Conservation (phyloP, 176 grass and related monocot genomes). For the Ensete ventricosum region DNA sequence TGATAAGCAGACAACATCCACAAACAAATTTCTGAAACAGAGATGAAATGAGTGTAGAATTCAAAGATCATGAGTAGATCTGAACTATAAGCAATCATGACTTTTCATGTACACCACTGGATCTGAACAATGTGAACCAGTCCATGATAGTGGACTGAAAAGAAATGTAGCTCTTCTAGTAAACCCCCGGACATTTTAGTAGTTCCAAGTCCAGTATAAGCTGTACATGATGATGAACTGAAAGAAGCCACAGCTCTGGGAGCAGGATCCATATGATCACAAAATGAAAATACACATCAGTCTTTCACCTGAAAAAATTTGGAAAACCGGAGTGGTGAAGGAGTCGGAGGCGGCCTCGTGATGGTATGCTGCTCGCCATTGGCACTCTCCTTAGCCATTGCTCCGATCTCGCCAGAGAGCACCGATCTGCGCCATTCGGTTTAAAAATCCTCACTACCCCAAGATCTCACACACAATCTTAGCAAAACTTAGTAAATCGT, state of each 20-base stretch:
- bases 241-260: no score
- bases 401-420: conserved; percentile 23
- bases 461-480: no score
- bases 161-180: not conserved
- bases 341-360: conserved; percentile 74
- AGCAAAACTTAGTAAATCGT: no score
- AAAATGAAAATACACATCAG: not conserved
- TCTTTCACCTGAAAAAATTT: conserved; percentile 82
- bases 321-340: conserved; percentile 95
- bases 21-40: not conserved
- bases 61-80: not conserved
- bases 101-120: not conserved
- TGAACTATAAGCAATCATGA: not conserved
- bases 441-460: no score
- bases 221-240: no score
- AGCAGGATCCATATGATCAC: not conserved
- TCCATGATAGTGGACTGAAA: not conserved
- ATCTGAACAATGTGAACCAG: not conserved
- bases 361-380: conserved; percentile 59
- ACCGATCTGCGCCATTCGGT: conserved; percentile 11
- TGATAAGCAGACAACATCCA: not conserved
- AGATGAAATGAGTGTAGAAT: not conserved
- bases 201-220: no score
- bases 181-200: not conserved
- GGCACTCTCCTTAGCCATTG: conserved; percentile 67